Evolutionary conservation across 257 asterid genomes (phyloP), one percentile per base, ranked within the genome.

Genomic region (Apocynum venetum): DNA sequence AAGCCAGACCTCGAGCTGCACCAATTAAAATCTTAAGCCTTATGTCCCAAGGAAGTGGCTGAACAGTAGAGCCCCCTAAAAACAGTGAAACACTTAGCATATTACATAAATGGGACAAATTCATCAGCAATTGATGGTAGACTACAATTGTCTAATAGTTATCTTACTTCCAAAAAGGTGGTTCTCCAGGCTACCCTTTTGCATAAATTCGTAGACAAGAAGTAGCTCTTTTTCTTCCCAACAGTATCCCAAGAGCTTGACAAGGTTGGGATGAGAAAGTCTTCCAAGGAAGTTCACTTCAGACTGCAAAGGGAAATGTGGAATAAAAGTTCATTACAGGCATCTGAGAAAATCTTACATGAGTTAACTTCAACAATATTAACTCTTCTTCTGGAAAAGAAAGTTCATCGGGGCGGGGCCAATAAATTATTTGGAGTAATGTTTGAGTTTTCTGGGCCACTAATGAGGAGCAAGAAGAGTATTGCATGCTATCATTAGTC

Each of bases 131-230:
- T 49, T 53, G 43, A 80, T 48, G 67, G 48, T 44, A 69, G 49
- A 65, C 36, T 35, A 51, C 38, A 51, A 46, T 48, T 31, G 59
- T 40, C 41, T 20, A 65, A 78, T 51, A 4, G 20, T 20, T 38
- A 46, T 40, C 96, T 87, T 85, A 94, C 98, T 94, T 83, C 97
- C 97, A 76, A 94, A 93, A 1, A 94, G 96, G 82, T 94, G 98
- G 84, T 94, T 92, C 91, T 94, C 98, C 75, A 94, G 83, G 97
- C 97, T 93, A 68, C 98, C 98, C 77, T 93, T 93, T n/a, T 87
- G 92, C 97, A 93, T 90, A 84, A 89, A 94, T 68, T 94, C 97
- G 40, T 94, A 94, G 67, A 92, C 93, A 49, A 94, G 97, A 49
- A 94, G 89, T 19, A 94, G 83, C 86, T 94, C 98, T 41, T 65